These are phyloP conservation scores for Fusarium coicis DNA, from an alignment of 2,329 filamentous ascomycete species.

Conservation along the genomic window DNA sequence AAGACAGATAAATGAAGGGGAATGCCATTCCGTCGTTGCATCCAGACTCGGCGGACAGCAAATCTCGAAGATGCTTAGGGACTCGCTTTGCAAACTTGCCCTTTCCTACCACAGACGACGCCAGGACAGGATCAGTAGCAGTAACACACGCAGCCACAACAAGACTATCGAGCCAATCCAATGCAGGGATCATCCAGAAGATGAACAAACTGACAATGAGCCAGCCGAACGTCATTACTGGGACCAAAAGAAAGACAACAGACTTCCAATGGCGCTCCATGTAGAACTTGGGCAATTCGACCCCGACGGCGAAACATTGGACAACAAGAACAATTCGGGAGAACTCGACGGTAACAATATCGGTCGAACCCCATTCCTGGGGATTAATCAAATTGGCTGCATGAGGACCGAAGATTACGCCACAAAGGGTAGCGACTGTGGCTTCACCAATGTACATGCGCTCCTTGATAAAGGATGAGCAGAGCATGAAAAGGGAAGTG, in stretches of 20 bases:
- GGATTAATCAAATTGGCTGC: conserved; percentile 85
- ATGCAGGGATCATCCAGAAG: conserved; percentile 84
- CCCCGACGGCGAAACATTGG: conserved; percentile 91
- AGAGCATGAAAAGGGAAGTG: conserved; percentile 97
- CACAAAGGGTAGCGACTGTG: conserved; percentile 88
- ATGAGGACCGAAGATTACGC: conserved; percentile 89
- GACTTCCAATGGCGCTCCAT: conserved; percentile 99
- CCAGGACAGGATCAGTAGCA: conserved; percentile 94
- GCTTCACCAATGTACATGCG: conserved; percentile 98
- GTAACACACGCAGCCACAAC: conserved; percentile 93
- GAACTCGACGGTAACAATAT: conserved; percentile 89
- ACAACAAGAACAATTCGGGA: conserved; percentile 90
- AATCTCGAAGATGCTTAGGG: conserved; percentile 94
- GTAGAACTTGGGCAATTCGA: conserved; percentile 91
- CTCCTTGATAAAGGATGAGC: conserved; percentile 98
- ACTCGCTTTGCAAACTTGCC: conserved; percentile 98
- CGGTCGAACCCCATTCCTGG: conserved; percentile 80
- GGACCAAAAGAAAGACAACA: conserved; percentile 85
- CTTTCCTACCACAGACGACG: conserved; percentile 97
- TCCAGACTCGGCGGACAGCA: conserved; percentile 95
- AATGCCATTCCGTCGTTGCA: conserved; percentile 99
- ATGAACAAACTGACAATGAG: conserved; percentile 91
- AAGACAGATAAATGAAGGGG: conserved; percentile 91
- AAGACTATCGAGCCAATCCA: conserved; percentile 91
- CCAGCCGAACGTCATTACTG: conserved; percentile 98